Conservation (phyloP, 2,329 filamentous ascomycete species). For the Colletotrichum spinosum region DNA sequence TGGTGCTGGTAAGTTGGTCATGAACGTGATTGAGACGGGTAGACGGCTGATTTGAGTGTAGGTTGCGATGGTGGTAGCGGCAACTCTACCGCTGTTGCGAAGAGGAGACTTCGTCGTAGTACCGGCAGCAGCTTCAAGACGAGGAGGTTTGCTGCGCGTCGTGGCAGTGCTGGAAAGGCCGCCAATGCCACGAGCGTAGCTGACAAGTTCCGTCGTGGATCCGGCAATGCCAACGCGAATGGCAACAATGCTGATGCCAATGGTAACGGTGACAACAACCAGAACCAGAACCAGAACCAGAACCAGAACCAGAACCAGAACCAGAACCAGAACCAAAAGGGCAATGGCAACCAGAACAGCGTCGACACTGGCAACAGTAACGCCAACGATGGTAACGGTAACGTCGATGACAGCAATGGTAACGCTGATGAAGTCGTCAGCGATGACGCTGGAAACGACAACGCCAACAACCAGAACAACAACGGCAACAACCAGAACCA, state of each 20-base stretch:
- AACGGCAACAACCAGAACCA: too few relatives aligned
- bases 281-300: not conserved
- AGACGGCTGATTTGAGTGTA: too few relatives aligned
- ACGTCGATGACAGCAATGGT: not conserved
- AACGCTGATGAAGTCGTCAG: not conserved
- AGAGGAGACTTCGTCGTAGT: too few relatives aligned
- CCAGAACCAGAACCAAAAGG: slow-evolving; percentile 1
- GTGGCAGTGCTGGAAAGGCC: not conserved
- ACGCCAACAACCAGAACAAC: not conserved
- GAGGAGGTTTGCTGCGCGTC: too few relatives aligned
- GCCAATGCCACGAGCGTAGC: slow-evolving; percentile 30
- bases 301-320: not conserved
- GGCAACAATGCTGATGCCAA: slow-evolving; percentile 34
- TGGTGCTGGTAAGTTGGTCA: too few relatives aligned
- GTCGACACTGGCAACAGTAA: not conserved
- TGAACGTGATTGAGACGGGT: too few relatives aligned
- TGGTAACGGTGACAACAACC: not conserved
- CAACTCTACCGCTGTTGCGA: too few relatives aligned
- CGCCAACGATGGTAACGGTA: not conserved
- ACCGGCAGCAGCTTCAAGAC: too few relatives aligned
- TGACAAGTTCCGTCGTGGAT: slow-evolving; percentile 40
- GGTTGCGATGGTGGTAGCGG: too few relatives aligned
- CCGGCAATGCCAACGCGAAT: not conserved
- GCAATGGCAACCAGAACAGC: not conserved
- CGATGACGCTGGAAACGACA: not conserved